These are phyloP conservation scores for Penicillium cosmopolitanum DNA, from an alignment of 495 filamentous ascomycete genomes.

Conservation along the genomic window DNA sequence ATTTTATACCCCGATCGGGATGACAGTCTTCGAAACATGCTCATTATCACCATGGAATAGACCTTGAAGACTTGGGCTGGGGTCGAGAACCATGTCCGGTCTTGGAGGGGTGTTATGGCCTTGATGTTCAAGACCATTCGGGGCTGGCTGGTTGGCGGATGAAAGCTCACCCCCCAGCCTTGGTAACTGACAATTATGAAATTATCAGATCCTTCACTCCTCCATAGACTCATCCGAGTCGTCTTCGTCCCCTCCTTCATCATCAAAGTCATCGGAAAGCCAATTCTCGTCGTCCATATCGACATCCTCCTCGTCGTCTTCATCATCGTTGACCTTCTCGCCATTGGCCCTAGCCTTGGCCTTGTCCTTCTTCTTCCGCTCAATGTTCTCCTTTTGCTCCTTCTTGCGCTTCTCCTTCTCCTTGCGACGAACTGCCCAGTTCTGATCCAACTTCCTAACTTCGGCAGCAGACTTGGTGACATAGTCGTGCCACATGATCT, in stretches of 20 bases:
- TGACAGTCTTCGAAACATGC: not conserved
- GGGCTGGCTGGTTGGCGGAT: not conserved
- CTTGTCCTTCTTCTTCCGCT: conserved; percentile 74
- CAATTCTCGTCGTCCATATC: conserved; percentile 62
- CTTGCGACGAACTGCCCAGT: conserved; percentile 75
- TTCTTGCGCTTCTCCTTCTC: conserved; percentile 82
- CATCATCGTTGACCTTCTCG: conserved; percentile 47
- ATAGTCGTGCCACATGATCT: conserved; percentile 97
- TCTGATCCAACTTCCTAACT: conserved; percentile 72
- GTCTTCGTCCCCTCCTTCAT: conserved; percentile 46
- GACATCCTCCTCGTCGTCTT: conserved; percentile 60
- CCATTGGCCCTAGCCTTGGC: conserved; percentile 49
- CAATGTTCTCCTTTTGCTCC: conserved; percentile 83
- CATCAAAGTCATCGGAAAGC: conserved; percentile 64
- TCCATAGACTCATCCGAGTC: conserved; percentile 47
- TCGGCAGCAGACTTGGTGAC: conserved; percentile 81
- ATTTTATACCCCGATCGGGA: not conserved
- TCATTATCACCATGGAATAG: not conserved
- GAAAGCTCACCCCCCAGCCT: too few species aligned
- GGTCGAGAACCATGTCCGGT: not conserved
- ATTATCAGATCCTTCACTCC: conserved; percentile 29
- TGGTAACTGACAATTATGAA: not conserved
- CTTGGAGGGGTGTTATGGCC: not conserved
- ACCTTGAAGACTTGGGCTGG: not conserved
- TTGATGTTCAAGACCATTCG: not conserved